A percentile compares a stretch with the other conserved stretches of the same genome.
These are phyloP conservation scores for Pyrus betulifolia DNA, from an alignment of 306 rosid genomes.

Conservation along the genomic window DNA sequence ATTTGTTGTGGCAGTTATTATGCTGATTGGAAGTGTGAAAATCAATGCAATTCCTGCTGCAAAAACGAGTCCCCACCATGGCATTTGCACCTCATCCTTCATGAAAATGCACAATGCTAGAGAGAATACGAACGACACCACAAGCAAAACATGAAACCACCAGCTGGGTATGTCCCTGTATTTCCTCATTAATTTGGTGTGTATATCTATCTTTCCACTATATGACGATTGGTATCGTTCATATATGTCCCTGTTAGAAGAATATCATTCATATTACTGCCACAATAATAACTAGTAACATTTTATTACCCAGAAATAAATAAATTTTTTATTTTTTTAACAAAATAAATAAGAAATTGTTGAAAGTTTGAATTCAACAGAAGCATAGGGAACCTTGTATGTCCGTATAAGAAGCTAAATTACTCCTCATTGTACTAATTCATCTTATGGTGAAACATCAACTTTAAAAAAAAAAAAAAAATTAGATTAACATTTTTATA, in stretches of 20 bases:
- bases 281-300: neutral
- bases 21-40: constrained; percentile 52
- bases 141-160: constrained; percentile 53
- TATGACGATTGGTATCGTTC: constrained; percentile 30
- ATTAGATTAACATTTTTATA: neutral
- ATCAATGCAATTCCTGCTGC: constrained; percentile 32
- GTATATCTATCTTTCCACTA: constrained; percentile 43
- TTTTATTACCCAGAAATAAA: neutral
- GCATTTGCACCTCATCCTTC: constrained; percentile 53
- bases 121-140: constrained; percentile 28
- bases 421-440: no score
- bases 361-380: neutral
- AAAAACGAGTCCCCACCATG: constrained; percentile 70
- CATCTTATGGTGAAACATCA: no score
- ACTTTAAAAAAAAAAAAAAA: neutral
- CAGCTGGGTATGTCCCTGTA: constrained; percentile 53
- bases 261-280: neutral
- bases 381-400: neutral
- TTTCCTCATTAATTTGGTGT: constrained; percentile 60
- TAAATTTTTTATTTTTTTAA: no score
- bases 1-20: constrained; percentile 64
- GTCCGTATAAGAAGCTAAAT: neutral
- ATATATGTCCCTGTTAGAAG: constrained; percentile 39
- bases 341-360: neutral
- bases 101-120: constrained; percentile 31